Evolutionary conservation across 768 basidiomycete species (phyloP).

Genomic region (Boletus edulis): DNA sequence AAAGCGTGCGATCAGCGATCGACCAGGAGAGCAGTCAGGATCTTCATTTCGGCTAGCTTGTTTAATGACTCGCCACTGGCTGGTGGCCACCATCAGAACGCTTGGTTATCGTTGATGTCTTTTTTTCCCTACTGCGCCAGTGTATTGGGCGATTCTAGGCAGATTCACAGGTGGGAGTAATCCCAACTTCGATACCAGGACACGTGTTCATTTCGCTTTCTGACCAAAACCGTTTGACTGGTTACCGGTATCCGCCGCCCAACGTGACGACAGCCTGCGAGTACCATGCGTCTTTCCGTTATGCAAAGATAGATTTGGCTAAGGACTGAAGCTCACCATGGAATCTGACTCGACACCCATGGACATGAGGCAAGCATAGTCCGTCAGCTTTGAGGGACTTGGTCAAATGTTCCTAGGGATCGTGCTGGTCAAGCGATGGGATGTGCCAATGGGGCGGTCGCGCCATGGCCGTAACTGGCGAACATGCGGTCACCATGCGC

Average conservation of each 20-base stretch:
- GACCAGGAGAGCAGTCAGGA: conserved; percentile 19
- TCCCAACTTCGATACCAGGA: neutral
- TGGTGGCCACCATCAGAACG: conserved; percentile 1
- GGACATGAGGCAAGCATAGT: neutral
- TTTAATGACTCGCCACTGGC: conserved; percentile 14
- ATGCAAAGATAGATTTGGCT: neutral
- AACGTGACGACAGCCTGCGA: neutral
- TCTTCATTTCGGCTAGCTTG: conserved; percentile 27
- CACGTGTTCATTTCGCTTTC: conserved; percentile 16
- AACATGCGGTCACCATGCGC: conserved; percentile 38
- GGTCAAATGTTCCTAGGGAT: conserved; percentile 3
- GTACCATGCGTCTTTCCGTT: neutral
- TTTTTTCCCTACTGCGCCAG: neutral
- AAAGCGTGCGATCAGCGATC: conserved; percentile 24
- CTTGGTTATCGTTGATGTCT: neutral
- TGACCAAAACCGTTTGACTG: neutral
- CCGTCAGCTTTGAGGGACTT: neutral
- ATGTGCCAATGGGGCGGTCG: conserved; percentile 12
- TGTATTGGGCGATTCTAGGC: conserved; percentile 12
- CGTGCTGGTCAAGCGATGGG: conserved; percentile 14
- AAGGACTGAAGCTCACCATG: neutral
- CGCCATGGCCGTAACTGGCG: conserved; percentile 29
- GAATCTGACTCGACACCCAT: neutral
- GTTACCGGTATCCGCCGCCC: neutral
- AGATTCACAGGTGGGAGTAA: conserved; percentile 4